phyloP scores from a whole-genome alignment of 73 alveolate species.

The Tetrahymena thermophila region DNA sequence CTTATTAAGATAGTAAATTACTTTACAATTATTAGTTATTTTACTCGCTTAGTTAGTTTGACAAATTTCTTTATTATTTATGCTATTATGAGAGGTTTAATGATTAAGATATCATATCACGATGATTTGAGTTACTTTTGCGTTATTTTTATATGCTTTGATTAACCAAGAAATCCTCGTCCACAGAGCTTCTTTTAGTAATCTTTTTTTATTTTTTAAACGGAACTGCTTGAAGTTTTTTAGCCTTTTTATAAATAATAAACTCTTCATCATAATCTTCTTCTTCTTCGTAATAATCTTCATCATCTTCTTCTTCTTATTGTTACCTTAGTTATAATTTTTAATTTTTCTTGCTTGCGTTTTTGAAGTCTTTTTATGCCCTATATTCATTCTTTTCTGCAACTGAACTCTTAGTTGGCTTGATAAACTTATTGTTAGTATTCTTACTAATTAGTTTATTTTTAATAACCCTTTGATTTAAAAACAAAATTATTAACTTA shows the following conservation, averaged over 20 bases:
- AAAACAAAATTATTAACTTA: not conserved
- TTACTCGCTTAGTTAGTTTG: not conserved
- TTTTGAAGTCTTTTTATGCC: not conserved
- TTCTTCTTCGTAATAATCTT: not conserved
- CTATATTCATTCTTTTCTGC: not conserved
- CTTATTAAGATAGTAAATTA: not conserved
- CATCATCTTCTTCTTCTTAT: not conserved
- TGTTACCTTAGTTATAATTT: not conserved
- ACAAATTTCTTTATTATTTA: not conserved
- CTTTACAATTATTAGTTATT: too few relatives aligned
- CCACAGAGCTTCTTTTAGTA: not conserved
- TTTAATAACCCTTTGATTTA: not conserved
- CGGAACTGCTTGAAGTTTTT: not conserved
- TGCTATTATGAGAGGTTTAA: too few relatives aligned
- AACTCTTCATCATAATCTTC: not conserved
- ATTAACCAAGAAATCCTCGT: not conserved
- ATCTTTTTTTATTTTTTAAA: not conserved
- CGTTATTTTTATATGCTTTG: not conserved
- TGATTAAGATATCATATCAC: not conserved
- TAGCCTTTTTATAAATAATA: not conserved
- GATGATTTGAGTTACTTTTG: not conserved
- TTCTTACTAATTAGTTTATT: not conserved
- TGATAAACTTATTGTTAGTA: not conserved
- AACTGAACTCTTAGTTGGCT: not conserved
- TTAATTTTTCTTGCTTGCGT: not conserved